A percentile compares a stretch with the other conserved stretches of the same genome.
These are phyloP conservation scores for Diaporthe sp. DNA, from an alignment of 2,329 filamentous ascomycete genomes.

Conservation along the genomic window DNA sequence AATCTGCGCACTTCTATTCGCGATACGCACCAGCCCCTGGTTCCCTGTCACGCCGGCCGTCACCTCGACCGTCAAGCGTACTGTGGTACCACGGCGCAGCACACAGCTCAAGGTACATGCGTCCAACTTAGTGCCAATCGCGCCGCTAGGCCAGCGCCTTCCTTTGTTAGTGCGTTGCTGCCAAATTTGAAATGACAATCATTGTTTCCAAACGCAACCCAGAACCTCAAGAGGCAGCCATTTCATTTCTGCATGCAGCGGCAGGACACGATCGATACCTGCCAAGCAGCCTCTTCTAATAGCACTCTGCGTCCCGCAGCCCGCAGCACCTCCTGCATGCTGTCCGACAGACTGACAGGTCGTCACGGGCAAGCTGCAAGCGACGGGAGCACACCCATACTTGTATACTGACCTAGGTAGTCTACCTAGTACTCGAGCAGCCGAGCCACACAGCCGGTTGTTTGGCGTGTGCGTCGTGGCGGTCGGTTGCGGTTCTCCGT, in stretches of 20 bases:
- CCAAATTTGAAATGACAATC: slow-evolving; percentile 31
- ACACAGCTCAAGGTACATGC: slow-evolving; percentile 20
- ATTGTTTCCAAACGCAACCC: slow-evolving; percentile 30
- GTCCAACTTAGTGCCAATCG: slow-evolving; percentile 3
- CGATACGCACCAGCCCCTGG: neutral
- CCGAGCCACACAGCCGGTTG: slow-evolving; percentile 12
- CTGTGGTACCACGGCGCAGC: neutral
- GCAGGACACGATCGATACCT: neutral
- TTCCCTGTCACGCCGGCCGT: neutral
- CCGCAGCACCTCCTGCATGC: neutral
- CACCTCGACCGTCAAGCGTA: neutral
- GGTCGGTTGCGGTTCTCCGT: slow-evolving; percentile 18
- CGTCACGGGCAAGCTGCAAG: neutral
- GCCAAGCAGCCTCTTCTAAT: neutral
- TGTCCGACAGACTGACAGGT: neutral
- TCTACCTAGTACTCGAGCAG: neutral
- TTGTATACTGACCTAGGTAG: too few relatives aligned
- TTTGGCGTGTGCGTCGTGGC: slow-evolving; percentile 25
- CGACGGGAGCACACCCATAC: neutral
- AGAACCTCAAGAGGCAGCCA: neutral
- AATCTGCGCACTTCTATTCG: slow-evolving; percentile 2
- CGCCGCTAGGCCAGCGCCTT: slow-evolving; percentile 16
- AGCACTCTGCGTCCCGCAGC: neutral
- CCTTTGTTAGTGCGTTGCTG: slow-evolving; percentile 27
- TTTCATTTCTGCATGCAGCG: slow-evolving; percentile 6